These are phyloP conservation scores for Pelargonium nanum DNA, from an alignment of 345 rosid species.

Conservation along the genomic window DNA sequence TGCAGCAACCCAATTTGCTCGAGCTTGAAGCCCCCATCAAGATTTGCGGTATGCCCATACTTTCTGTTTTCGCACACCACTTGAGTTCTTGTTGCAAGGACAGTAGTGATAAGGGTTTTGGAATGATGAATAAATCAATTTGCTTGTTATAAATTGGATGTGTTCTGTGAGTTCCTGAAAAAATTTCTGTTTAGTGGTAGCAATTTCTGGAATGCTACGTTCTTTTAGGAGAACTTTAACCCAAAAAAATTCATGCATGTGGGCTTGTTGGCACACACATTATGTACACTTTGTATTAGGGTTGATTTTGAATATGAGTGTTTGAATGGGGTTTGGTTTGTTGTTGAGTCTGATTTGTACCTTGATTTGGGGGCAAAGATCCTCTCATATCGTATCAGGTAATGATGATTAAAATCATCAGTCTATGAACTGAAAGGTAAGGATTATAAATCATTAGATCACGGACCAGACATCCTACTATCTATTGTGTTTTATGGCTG, in stretches of 20 bases:
- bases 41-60: slow-evolving; percentile 66
- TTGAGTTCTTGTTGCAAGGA: neutral
- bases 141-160: no score
- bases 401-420: neutral
- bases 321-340: no score
- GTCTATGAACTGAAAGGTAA: neutral
- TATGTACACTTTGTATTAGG: neutral
- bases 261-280: neutral
- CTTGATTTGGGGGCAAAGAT: no score
- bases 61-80: neutral
- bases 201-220: no score
- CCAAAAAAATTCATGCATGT: no score
- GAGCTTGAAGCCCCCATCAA: slow-evolving; percentile 97
- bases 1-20: slow-evolving; percentile 77
- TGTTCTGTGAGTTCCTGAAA: no score
- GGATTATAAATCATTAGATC: neutral
- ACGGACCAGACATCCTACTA: neutral
- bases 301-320: neutral
- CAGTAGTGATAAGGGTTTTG: neutral
- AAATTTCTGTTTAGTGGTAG: no score
- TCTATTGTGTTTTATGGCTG: neutral
- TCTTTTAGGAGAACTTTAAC: no score
- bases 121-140: no score
- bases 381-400: neutral
- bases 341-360: neutral